phyloP scores from a whole-genome alignment of 768 basidiomycete species.

The Auriculariales sp. region DNA sequence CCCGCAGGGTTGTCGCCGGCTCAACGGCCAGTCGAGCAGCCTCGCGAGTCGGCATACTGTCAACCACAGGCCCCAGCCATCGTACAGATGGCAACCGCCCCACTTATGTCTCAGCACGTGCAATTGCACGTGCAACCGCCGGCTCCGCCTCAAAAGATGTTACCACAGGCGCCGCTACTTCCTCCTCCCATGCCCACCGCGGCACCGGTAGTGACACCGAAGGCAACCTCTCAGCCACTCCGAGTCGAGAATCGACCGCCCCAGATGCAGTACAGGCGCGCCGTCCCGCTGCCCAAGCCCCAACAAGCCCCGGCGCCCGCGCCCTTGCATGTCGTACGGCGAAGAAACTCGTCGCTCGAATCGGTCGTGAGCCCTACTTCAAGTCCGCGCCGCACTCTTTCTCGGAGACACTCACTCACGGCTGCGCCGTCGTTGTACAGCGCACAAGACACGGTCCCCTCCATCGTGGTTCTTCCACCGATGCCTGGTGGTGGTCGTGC shows the following conservation, averaged over 20 bases:
- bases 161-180: not conserved
- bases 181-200: not conserved
- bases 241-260: not conserved
- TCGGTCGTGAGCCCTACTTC: not conserved
- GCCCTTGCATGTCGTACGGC: not conserved
- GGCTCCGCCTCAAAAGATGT: not conserved
- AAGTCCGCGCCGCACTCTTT: not conserved
- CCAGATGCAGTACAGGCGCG: not conserved
- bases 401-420: not conserved
- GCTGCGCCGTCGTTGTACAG: not conserved
- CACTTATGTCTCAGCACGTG: not conserved
- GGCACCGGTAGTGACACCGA: not conserved
- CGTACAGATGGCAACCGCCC: too few species aligned
- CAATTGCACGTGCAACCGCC: not conserved
- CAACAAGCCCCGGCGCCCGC: not conserved
- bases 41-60: too few species aligned
- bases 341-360: not conserved
- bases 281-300: not conserved
- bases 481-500: not conserved
- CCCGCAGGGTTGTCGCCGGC: not conserved
- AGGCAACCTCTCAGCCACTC: not conserved
- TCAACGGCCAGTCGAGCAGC: too few species aligned
- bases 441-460: not conserved
- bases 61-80: too few species aligned
- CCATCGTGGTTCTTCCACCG: not conserved